Evolutionary conservation across 2,329 filamentous ascomycete species (phyloP).

Genomic region (Phaeosphaeriaceae sp.): DNA sequence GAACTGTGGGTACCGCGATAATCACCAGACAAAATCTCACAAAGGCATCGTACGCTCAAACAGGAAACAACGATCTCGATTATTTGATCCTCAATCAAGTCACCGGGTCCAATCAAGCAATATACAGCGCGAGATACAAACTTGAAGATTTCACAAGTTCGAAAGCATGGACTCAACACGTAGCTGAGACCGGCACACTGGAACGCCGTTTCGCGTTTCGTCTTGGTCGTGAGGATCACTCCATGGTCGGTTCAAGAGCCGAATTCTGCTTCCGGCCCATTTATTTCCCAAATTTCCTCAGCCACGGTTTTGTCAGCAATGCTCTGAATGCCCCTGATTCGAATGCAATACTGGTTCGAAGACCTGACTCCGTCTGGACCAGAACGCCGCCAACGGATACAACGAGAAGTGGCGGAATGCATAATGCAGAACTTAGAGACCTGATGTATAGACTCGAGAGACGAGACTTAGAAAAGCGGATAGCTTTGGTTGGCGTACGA

Average conservation of each 20-base stretch:
- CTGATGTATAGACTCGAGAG: too few species aligned
- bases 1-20: background rate
- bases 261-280: background rate
- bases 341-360: background rate
- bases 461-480: background rate
- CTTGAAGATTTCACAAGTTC: background rate
- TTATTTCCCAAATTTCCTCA: background rate
- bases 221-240: background rate
- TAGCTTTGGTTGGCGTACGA: background rate
- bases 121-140: background rate
- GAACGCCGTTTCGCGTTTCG: background rate
- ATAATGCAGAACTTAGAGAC: too few species aligned
- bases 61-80: background rate
- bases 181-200: background rate
- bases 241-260: background rate
- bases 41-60: background rate
- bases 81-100: background rate
- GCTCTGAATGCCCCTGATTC: background rate
- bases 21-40: background rate
- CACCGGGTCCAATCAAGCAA: background rate
- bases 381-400: background rate
- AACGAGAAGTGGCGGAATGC: background rate
- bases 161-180: background rate
- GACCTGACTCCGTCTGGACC: background rate
- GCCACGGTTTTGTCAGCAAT: background rate